phyloP scores from a whole-genome alignment of 108 stramenopile genomes.

The Skeletonema potamos region DNA sequence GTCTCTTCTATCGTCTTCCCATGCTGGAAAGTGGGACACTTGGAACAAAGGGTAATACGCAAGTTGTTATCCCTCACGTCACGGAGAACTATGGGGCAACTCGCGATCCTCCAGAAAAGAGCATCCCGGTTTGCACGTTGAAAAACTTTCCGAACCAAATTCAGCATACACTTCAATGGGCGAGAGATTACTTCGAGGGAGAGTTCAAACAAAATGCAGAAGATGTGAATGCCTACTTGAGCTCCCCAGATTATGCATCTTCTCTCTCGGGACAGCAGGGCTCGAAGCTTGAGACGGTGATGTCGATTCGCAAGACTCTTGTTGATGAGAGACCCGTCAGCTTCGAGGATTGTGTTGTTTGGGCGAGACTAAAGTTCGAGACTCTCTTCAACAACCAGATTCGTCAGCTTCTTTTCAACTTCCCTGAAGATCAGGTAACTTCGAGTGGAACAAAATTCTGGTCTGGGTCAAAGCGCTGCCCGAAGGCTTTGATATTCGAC shows the following conservation, averaged over 20 bases:
- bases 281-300: constrained; percentile 88
- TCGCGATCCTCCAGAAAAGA: constrained; percentile 97
- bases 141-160: constrained; percentile 99
- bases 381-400: constrained; percentile 94
- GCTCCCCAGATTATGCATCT: constrained; percentile 69
- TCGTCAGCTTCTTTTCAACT: constrained; percentile 93
- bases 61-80: constrained; percentile 94
- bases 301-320: constrained; percentile 74
- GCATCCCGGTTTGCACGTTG: constrained; percentile 98
- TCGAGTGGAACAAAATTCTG: constrained; percentile 92
- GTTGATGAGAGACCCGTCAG: constrained; percentile 86
- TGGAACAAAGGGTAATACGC: constrained; percentile 97
- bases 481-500: constrained; percentile 88
- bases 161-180: constrained; percentile 98
- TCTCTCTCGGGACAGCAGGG: constrained; percentile 88
- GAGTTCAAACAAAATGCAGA: constrained; percentile 94
- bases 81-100: constrained; percentile 99
- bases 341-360: constrained; percentile 94
- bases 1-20: constrained; percentile 94
- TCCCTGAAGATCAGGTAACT: constrained; percentile 93
- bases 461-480: constrained; percentile 96
- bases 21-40: constrained; percentile 99
- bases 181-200: constrained; percentile 98
- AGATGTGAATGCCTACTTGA: constrained; percentile 93
- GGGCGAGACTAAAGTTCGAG: constrained; percentile 96